Evolutionary conservation across 2,329 filamentous ascomycete genomes (phyloP).

Genomic region (Furcasterigmium furcatum): DNA sequence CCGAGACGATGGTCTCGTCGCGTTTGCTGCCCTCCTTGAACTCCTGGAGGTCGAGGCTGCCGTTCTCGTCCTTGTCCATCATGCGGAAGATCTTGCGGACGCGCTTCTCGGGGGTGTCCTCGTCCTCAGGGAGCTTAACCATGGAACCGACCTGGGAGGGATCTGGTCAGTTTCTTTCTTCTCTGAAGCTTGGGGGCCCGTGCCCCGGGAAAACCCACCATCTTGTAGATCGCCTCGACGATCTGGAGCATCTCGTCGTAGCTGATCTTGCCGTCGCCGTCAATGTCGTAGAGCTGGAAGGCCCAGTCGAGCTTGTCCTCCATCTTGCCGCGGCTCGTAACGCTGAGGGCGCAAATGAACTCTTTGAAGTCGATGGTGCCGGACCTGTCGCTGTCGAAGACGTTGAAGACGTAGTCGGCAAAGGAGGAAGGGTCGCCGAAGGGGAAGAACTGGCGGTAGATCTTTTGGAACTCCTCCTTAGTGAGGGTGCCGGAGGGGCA

Average conservation of each 20-base stretch:
- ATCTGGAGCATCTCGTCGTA: slow-evolving; percentile 99
- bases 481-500: slow-evolving; percentile 95
- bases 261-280: slow-evolving; percentile 97
- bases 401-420: slow-evolving; percentile 98
- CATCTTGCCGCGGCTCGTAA: slow-evolving; percentile 97
- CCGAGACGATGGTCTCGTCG: slow-evolving; percentile 97
- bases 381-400: slow-evolving; percentile 96
- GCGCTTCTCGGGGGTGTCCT: slow-evolving; percentile 97
- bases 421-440: slow-evolving; percentile 97
- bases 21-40: slow-evolving; percentile 99
- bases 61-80: slow-evolving; percentile 99
- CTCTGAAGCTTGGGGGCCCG: too few species aligned
- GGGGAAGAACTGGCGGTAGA: slow-evolving; percentile 99
- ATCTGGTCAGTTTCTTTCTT: not conserved
- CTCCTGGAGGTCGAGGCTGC: slow-evolving; percentile 92
- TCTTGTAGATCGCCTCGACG: slow-evolving; percentile 99
- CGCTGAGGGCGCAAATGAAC: slow-evolving; percentile 96
- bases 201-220: slow-evolving; percentile 58
- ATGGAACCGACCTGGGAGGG: slow-evolving; percentile 82
- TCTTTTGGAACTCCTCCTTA: slow-evolving; percentile 99
- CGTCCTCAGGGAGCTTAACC: slow-evolving; percentile 97
- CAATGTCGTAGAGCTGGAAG: slow-evolving; percentile 98
- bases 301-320: slow-evolving; percentile 99
- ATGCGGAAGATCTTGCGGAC: slow-evolving; percentile 98
- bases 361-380: slow-evolving; percentile 99